A percentile compares a stretch with the other conserved stretches of the same genome.
Evolutionary conservation across 2,329 filamentous ascomycete species (phyloP).

Genomic region (Alternaria tenuissima): DNA sequence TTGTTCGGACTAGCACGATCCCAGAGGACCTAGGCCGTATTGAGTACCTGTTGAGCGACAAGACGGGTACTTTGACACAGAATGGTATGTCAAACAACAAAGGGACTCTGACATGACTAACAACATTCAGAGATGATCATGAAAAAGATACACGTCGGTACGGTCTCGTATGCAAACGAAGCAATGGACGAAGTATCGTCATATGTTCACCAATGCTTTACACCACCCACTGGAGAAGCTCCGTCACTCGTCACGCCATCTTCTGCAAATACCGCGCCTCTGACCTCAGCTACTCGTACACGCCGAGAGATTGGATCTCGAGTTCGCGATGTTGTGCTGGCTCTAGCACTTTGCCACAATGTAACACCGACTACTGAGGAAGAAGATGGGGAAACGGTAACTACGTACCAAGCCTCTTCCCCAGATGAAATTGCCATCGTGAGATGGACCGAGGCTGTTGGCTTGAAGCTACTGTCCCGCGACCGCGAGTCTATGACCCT

Average conservation of each 20-base stretch:
- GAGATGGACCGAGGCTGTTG: constrained; percentile 91
- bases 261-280: constrained; percentile 69
- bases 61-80: constrained; percentile 96
- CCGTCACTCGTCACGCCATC: constrained; percentile 75
- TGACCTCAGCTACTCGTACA: constrained; percentile 76
- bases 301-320: constrained; percentile 91
- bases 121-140: constrained; percentile 81
- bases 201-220: constrained; percentile 86
- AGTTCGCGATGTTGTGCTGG: constrained; percentile 90
- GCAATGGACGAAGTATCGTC: constrained; percentile 96
- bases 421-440: constrained; percentile 99
- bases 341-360: constrained; percentile 93
- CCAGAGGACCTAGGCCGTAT: constrained; percentile 95
- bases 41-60: constrained; percentile 95
- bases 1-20: constrained; percentile 96
- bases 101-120: constrained; percentile 24
- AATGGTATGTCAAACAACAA: constrained; percentile 65
- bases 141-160: constrained; percentile 98
- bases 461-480: constrained; percentile 81
- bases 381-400: constrained; percentile 77
- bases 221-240: constrained; percentile 49
- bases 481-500: constrained; percentile 88
- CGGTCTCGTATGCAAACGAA: constrained; percentile 96
- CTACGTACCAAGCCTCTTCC: constrained; percentile 94
- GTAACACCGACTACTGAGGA: constrained; percentile 92